Conservation (phyloP, 2,329 filamentous ascomycete genomes). For the Sporothrix curviconia region DNA sequence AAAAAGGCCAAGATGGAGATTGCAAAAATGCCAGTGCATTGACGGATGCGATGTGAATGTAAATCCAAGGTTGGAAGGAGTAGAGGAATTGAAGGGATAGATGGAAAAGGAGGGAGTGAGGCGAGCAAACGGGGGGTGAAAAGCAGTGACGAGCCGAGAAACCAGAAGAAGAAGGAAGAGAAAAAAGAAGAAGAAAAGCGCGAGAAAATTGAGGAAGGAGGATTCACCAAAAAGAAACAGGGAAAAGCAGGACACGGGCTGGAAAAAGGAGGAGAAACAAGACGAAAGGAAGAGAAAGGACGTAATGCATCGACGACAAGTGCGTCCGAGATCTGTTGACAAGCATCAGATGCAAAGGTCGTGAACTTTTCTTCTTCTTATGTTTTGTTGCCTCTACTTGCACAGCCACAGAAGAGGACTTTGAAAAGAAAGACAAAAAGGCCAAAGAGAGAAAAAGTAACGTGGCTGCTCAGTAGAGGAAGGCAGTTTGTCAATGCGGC, state of each 20-base stretch:
- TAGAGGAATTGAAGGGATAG: not conserved
- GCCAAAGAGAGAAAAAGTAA: not conserved
- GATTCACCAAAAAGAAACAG: not conserved
- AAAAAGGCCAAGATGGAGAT: not conserved
- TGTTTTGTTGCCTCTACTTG: not conserved
- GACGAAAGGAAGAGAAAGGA: not conserved
- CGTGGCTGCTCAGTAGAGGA: no score
- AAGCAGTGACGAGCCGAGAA: not conserved
- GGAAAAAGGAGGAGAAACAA: not conserved
- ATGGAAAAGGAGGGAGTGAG: not conserved
- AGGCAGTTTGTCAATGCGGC: not conserved
- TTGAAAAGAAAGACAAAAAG: not conserved
- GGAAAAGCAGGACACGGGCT: not conserved
- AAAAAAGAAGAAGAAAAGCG: not conserved
- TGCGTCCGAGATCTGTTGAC: not conserved
- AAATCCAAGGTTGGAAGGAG: not conserved
- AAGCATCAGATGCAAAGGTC: no score
- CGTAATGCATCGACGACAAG: not conserved
- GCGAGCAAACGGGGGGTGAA: not conserved
- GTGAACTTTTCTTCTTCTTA: not conserved
- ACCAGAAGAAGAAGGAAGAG: not conserved
- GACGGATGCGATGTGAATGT: not conserved
- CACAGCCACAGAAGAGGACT: not conserved
- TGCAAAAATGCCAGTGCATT: not conserved
- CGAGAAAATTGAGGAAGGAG: not conserved